A percentile compares a stretch with the other conserved stretches of the same genome.
Conservation (phyloP, 1,284 basidiomycete species). For the Cryptococcus neoformans region DNA sequence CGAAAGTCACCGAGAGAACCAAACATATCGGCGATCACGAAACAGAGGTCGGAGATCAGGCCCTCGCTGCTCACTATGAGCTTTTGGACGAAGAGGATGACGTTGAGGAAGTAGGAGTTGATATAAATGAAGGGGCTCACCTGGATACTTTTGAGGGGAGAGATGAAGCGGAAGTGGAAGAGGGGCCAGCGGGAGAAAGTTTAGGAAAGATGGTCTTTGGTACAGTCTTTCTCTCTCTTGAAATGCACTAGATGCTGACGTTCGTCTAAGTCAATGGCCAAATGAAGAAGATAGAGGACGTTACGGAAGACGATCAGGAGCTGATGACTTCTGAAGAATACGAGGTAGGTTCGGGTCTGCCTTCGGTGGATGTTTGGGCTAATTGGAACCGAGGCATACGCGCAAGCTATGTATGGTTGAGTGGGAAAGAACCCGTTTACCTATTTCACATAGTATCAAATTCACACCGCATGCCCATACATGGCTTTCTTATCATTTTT, state of each 20-base stretch:
- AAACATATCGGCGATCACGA: conserved; percentile 3
- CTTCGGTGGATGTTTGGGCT: background rate
- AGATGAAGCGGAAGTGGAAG: background rate
- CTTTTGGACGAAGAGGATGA: conserved; percentile 25
- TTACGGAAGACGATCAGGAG: conserved; percentile 48
- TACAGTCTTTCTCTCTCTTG: conserved; percentile 9
- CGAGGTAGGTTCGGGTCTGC: conserved; percentile 26
- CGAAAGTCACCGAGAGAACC: conserved; percentile 5
- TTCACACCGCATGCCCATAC: too few relatives aligned
- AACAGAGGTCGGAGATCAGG: conserved; percentile 25
- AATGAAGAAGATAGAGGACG: conserved; percentile 35
- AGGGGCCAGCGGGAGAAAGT: background rate
- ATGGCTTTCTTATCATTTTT: too few relatives aligned
- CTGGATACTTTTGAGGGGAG: conserved; percentile 2
- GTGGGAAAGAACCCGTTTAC: too few relatives aligned
- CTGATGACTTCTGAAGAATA: conserved; percentile 51
- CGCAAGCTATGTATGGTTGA: conserved; percentile 15
- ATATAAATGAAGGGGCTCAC: conserved; percentile 5
- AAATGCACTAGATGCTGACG: background rate
- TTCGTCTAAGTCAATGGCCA: conserved; percentile 35
- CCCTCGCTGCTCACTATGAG: conserved; percentile 30
- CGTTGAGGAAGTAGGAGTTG: conserved; percentile 25
- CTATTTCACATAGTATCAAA: too few relatives aligned
- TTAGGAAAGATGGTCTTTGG: conserved; percentile 22
- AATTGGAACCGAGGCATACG: conserved; percentile 10